These are phyloP conservation scores for Rhynchosporium secalis DNA, from an alignment of 2,329 filamentous ascomycete genomes.

Conservation along the genomic window DNA sequence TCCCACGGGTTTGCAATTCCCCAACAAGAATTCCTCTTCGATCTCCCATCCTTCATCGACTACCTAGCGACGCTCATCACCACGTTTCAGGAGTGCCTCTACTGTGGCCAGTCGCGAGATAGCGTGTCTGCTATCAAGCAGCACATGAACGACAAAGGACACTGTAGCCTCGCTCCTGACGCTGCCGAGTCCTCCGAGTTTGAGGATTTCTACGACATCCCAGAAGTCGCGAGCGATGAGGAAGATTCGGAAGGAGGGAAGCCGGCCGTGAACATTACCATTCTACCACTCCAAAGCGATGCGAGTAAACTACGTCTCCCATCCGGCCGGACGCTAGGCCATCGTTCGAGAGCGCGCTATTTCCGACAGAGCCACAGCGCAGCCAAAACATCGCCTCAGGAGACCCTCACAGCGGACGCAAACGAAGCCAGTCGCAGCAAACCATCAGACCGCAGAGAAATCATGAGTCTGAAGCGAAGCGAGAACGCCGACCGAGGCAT, in stretches of 20 bases:
- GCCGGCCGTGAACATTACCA: no score
- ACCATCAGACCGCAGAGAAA: not conserved
- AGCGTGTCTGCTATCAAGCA: not conserved
- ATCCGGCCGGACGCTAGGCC: not conserved
- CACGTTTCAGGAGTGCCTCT: not conserved
- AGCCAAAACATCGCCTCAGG: not conserved
- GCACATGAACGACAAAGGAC: conserved; percentile 7
- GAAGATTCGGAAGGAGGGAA: not conserved
- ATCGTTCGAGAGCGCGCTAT: not conserved
- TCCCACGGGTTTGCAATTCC: not conserved
- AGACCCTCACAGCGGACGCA: not conserved
- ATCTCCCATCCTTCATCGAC: not conserved
- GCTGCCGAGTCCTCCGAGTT: not conserved
- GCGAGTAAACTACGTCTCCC: not conserved
- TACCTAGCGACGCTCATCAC: conserved; percentile 4
- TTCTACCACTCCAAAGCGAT: not conserved
- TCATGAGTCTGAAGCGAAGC: not conserved
- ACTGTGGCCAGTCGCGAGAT: conserved; percentile 1
- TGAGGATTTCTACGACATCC: not conserved
- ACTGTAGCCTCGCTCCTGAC: not conserved
- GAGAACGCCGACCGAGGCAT: conserved; percentile 7
- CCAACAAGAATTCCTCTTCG: not conserved
- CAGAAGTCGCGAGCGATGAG: not conserved
- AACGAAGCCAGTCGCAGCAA: not conserved
- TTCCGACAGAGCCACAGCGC: not conserved